Base-by-base conservation (phyloP, 768 basidiomycete species). In the Zangia roseola region DNA sequence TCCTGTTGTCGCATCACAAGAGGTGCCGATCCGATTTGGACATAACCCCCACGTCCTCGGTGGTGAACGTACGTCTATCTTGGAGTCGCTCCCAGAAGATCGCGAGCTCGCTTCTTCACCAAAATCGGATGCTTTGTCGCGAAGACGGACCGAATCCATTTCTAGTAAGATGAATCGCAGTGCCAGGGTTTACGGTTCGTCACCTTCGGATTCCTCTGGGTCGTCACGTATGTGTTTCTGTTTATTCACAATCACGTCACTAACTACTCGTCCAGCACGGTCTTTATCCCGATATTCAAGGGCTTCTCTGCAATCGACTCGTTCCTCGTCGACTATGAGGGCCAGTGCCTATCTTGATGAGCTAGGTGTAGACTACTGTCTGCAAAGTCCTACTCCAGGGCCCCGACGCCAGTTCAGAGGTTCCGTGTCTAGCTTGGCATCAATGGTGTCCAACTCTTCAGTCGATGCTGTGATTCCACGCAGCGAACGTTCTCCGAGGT, bases 381-480 rank as follows among this genome's bases (percentile, higher is more conserved):
- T 68, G 33, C 57, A 57, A 21, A 58, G 47, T 35, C 60, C 59
- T 10, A 47, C 55, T 8, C 54, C 61, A 10, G 62, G 56, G 28
- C 39, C 49, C 36, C 52, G 53, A 10, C 43, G 19, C 19, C 44
- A 33, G 14, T 59, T 62, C 20, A 65, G 72, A 31, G 68, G 68
- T 24, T 84, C 83, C 5, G 68, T 77, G 43, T 74, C 72, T 39
- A 84, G 81, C 54, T 65, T 84, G 42, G 75, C 76, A 23, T 82
- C 83, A 0, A 64, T 82, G 50, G 71, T 79, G 70, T 81, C 83
- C 0, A 77, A 76, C 28, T 67, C 71, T 34, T 84, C 84, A 5
- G 76, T 77, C 2, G 81, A 86, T 24, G 83, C 79, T 10, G 68
- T 85, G 40, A 70, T 83, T 47, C 77, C 79, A 9, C 73, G 69